Evolutionary conservation across 2,329 filamentous ascomycete species (phyloP), one percentile per base, ranked within the genome.

Genomic region (Sporothrix phasma): DNA sequence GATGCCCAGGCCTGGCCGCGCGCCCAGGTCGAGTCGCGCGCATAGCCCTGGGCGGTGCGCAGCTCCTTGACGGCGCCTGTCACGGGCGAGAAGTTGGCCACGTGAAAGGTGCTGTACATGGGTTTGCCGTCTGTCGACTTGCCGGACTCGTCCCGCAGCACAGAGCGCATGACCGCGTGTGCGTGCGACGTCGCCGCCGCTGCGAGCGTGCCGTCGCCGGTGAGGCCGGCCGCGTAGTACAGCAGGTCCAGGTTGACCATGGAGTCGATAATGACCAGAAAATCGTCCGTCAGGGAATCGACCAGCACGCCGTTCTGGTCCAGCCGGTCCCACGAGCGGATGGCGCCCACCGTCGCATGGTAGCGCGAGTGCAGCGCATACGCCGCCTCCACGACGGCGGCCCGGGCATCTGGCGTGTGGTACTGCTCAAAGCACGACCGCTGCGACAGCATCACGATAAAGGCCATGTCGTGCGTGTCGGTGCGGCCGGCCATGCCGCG

Each of bases 401-500:
- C 69, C 0, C 79, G 67, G n/a, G 77, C 78, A n/a, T 72, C 29
- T 10, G 11, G 10, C 26, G 65, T 65, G 45, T 64, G 45, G 15
- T 53, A 54, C 58, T 81, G 71, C 43, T 81, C 78, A 77, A 79
- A 83, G 3, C 78, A 74, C 15, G 76, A 76, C 43, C 77, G 78
- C 61, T 81, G 72, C 1, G 77, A 77, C 0, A 80, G 80, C 24
- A 79, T 76, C 3, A 83, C 78, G 67, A 83, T 82, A 67, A 83
- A 83, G 0, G 78, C 79, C 72, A 84, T 76, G 58, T 83, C 81
- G 63, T 83, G 81, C 0, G 80, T 83, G 62, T 82, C 79, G 3
- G 74, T 81, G 4, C 77, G 75, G 66, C 66, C 69, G 19, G 73
- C 72, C 66, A 73, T 72, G 37, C 64, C 24, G 66, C 75, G 75